phyloP scores from a whole-genome alignment of 306 rosid species.

The Prunus mira region DNA sequence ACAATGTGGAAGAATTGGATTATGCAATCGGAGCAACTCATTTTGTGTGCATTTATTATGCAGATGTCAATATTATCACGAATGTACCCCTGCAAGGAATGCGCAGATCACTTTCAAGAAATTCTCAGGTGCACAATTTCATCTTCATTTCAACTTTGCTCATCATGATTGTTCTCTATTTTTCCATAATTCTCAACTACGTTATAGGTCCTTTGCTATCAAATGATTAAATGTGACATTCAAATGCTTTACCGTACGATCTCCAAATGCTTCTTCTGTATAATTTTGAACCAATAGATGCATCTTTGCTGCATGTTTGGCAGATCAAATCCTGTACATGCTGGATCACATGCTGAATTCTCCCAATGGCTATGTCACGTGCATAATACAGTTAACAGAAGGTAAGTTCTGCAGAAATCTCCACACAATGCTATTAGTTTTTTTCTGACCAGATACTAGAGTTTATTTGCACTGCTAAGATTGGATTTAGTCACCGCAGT shows the following conservation, averaged over 20 bases:
- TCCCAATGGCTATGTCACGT: conserved; percentile 79
- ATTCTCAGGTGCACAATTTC: conserved; percentile 56
- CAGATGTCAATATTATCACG: conserved; percentile 82
- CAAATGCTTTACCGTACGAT: neutral
- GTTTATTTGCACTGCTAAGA: neutral
- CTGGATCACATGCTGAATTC: conserved; percentile 75
- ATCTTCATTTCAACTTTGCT: conserved; percentile 5
- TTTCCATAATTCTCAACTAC: neutral
- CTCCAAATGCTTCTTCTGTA: neutral
- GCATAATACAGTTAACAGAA: conserved; percentile 82
- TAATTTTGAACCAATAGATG: neutral
- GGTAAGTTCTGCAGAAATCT: conserved; percentile 34
- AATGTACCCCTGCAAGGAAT: conserved; percentile 85
- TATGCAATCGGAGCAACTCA: neutral
- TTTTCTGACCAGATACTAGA: neutral
- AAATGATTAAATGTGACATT: neutral
- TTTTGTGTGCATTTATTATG: conserved; percentile 17
- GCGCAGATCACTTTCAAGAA: conserved; percentile 90
- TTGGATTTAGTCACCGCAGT: neutral
- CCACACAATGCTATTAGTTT: neutral
- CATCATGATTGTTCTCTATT: neutral
- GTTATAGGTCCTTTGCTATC: neutral
- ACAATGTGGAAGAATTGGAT: neutral
- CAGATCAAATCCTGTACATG: conserved; percentile 83
- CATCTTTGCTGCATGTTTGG: conserved; percentile 20